These are phyloP conservation scores for Gloeostereum incarnatum DNA, from an alignment of 768 basidiomycete genomes.

Conservation along the genomic window DNA sequence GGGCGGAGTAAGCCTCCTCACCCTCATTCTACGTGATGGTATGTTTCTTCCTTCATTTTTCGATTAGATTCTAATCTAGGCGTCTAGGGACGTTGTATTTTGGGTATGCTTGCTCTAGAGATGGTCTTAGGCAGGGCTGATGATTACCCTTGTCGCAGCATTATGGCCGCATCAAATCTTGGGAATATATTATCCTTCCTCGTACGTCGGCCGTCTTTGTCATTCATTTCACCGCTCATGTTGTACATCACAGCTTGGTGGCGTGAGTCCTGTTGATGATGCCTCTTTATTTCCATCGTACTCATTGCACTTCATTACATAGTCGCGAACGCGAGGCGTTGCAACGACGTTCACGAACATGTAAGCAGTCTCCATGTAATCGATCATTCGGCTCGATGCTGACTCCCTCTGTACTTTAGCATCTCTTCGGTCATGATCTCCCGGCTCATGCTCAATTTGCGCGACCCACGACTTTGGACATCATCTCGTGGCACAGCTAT, in stretches of 20 bases:
- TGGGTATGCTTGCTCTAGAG: conserved; percentile 1
- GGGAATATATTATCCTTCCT: conserved; percentile 3
- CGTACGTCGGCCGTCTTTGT: background rate
- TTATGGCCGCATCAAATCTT: conserved; percentile 3
- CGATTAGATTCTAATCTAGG: background rate
- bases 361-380: background rate
- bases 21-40: conserved; percentile 11
- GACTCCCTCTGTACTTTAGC: background rate
- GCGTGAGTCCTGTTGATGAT: background rate
- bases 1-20: conserved; percentile 4
- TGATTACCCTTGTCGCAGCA: background rate
- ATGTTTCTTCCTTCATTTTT: conserved; percentile 2
- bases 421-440: conserved; percentile 12
- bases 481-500: too few relatives aligned
- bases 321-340: conserved; percentile 2
- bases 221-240: background rate
- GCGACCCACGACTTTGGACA: too few relatives aligned
- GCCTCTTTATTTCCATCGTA: background rate
- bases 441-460: conserved; percentile 12
- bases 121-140: background rate
- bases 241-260: background rate
- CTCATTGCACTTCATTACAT: background rate
- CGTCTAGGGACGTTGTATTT: conserved; percentile 1
- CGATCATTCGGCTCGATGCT: background rate
- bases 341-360: conserved; percentile 5